Base-by-base conservation (phyloP, 768 basidiomycete species). In the Nidularia pulvinata region DNA sequence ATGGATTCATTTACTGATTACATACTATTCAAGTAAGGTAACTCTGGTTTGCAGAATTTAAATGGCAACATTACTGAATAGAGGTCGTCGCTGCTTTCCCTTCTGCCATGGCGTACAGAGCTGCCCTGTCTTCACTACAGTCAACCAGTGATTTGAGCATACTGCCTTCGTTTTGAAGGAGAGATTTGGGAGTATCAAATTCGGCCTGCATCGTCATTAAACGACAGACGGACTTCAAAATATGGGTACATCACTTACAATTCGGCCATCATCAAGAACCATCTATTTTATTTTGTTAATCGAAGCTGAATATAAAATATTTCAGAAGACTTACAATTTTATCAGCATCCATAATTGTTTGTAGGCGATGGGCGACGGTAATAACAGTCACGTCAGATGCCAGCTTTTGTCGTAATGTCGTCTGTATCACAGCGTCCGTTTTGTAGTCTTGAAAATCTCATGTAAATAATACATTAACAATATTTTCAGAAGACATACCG, bases 371-470 rank as follows among this genome's bases (percentile, higher is more conserved):
- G 6, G 88, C 88, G 44, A 89, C 82, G 4, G 80, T 83, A 16
- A 86, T 67, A 39, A 86, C 59, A 6, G 82, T 83, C 9, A 84
- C 71, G 52, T 80, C 81, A 47, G 78, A 72, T 33, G 71, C 73
- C 60, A 88, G 81, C 59, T 86, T 84, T 52, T 78, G 73, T n/a
- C 86, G 75, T 52, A 89, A 81, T 1, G 87, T 83, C 30, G 77
- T 70, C 60, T 89, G 88, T 50, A 89, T 87, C 61, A 84, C 79
- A 2, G 79, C 69, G 57, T 88, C 87, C n/a, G 86, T 86, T 51
- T 76, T 73, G 56, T 78, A 76, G 62, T 85, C 83, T 69, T 42
- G 16, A 37, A 30, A 33, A 43, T 10, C 42, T 49, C 7, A 51
- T 32, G 36, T n/a, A 16, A 51, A 35, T 45, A 57, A 82, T 80